Conservation (phyloP, 805 yeast genomes). For the Nakazawaea wickerhamii region DNA sequence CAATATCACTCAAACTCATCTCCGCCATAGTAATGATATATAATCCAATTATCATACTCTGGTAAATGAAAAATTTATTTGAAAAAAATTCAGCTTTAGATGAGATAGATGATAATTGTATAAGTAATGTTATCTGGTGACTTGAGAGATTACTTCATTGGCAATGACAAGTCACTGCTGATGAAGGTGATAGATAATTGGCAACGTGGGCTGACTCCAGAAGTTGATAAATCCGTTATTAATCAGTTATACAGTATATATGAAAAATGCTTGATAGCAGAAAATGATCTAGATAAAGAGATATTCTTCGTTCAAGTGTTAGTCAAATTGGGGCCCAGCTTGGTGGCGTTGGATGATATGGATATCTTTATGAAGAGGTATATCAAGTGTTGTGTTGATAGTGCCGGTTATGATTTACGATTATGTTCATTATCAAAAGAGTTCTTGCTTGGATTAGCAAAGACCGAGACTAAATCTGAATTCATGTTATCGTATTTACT, state of each 20-base stretch:
- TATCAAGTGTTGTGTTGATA: slow-evolving; percentile 47
- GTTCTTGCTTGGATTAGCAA: slow-evolving; percentile 24
- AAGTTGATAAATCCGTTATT: slow-evolving; percentile 10
- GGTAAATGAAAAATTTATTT: neutral
- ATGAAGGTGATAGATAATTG: neutral
- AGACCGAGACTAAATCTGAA: slow-evolving; percentile 14
- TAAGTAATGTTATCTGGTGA: neutral
- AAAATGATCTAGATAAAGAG: slow-evolving; percentile 28
- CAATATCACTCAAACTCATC: too few species aligned
- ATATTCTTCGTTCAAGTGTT: slow-evolving; percentile 34
- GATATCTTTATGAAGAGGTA: slow-evolving; percentile 46
- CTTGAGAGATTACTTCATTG: slow-evolving; percentile 15
- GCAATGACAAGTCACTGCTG: slow-evolving; percentile 1
- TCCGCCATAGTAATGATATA: too few species aligned
- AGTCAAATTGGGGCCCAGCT: slow-evolving; percentile 27
- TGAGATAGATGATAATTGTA: neutral
- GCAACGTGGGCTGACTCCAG: neutral
- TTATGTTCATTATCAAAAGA: slow-evolving; percentile 29
- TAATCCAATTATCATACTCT: too few species aligned
- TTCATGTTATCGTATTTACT: slow-evolving; percentile 18
- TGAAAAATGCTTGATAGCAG: slow-evolving; percentile 23
- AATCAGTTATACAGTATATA: slow-evolving; percentile 33
- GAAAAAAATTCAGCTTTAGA: neutral
- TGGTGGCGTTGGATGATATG: slow-evolving; percentile 28
- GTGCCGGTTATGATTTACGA: slow-evolving; percentile 45